phyloP scores from a whole-genome alignment of 441 rosid species.

The Rhodomyrtus psidioides region DNA sequence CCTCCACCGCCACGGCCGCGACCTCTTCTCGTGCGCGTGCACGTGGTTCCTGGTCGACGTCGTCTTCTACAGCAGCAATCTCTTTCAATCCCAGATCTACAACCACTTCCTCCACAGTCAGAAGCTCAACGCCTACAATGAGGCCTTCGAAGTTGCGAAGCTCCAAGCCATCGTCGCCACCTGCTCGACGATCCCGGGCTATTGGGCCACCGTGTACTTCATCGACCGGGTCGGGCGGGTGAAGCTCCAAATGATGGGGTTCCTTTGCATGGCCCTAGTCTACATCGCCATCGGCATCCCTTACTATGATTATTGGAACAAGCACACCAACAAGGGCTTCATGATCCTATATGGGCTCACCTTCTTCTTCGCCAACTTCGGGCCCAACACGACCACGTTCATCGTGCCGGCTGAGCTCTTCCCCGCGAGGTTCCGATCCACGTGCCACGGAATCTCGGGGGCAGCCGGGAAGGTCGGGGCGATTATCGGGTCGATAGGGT shows the following conservation, averaged over 20 bases:
- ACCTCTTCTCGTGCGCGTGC: slow-evolving; percentile 48
- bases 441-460: slow-evolving; percentile 77
- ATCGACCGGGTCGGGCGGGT: slow-evolving; percentile 64
- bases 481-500: slow-evolving; percentile 46
- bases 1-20: slow-evolving; percentile 49
- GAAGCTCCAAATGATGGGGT: slow-evolving; percentile 61
- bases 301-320: slow-evolving; percentile 26
- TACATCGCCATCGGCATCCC: slow-evolving; percentile 51
- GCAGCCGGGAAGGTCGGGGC: slow-evolving; percentile 75
- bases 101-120: background rate
- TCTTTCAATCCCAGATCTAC: slow-evolving; percentile 52
- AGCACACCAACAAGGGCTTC: slow-evolving; percentile 21
- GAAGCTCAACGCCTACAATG: slow-evolving; percentile 17
- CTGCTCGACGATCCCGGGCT: slow-evolving; percentile 69
- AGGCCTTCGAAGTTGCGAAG: slow-evolving; percentile 32
- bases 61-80: slow-evolving; percentile 52
- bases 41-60: slow-evolving; percentile 61
- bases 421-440: slow-evolving; percentile 72
- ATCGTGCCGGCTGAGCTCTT: slow-evolving; percentile 83
- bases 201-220: slow-evolving; percentile 52
- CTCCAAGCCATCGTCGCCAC: slow-evolving; percentile 43
- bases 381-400: slow-evolving; percentile 79
- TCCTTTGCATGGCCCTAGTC: slow-evolving; percentile 45
- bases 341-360: slow-evolving; percentile 40
- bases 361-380: slow-evolving; percentile 77